Conservation (phyloP, 2,329 filamentous ascomycete species). For the Talaromyces sp. region DNA sequence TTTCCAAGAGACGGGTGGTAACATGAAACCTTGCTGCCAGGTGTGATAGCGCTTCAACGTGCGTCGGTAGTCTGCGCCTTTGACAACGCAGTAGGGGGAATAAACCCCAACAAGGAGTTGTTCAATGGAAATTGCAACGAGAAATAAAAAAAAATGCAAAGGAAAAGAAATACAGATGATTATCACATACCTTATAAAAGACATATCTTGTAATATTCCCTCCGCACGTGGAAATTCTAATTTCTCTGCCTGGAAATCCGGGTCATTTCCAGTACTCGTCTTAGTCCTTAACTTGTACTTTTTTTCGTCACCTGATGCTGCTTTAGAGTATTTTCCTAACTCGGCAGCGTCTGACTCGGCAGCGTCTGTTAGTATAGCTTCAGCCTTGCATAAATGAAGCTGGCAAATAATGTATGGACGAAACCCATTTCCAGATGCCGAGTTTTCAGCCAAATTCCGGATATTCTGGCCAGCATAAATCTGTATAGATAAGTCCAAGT, state of each 20-base stretch:
- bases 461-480: constrained; percentile 73
- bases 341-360: constrained; percentile 20
- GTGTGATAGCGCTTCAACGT: not conserved
- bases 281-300: constrained; percentile 57
- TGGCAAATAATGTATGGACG: constrained; percentile 73
- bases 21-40: not conserved
- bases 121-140: not conserved
- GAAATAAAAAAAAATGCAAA: constrained; percentile 10
- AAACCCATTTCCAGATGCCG: constrained; percentile 45
- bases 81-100: not conserved
- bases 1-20: not conserved
- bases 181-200: constrained; percentile 64
- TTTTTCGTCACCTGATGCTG: constrained; percentile 42
- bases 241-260: constrained; percentile 58
- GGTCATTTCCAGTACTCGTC: constrained; percentile 54
- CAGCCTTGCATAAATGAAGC: constrained; percentile 69
- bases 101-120: not conserved
- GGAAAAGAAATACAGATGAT: not conserved
- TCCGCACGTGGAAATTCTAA: constrained; percentile 53
- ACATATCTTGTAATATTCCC: constrained; percentile 62
- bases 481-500: constrained; percentile 64
- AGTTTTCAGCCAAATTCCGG: constrained; percentile 56
- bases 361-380: constrained; percentile 41
- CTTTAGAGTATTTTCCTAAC: constrained; percentile 36
- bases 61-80: not conserved